Conservation (phyloP, 139 green algal genomes). For the Chlorella sp. region DNA sequence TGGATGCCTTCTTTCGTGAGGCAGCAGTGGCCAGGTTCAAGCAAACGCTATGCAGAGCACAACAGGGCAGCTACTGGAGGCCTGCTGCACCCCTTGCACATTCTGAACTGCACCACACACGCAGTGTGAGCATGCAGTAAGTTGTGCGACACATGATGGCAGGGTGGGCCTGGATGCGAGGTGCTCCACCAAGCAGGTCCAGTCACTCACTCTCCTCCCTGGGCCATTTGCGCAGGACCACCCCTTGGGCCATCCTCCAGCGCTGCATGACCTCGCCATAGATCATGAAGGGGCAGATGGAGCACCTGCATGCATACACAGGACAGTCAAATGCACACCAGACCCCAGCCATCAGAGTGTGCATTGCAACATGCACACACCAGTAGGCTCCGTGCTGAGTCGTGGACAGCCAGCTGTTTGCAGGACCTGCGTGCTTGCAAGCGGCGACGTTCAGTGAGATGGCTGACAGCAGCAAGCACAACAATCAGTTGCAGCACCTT, state of each 20-base stretch:
- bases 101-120: neutral
- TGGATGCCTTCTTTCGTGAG: no score
- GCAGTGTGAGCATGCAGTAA: neutral
- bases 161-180: neutral
- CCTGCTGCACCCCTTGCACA: neutral
- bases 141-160: neutral
- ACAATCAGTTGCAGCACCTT: no score
- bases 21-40: no score
- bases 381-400: neutral
- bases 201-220: neutral
- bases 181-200: neutral
- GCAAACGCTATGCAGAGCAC: no score
- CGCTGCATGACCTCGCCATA: conserved; percentile 69
- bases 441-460: neutral
- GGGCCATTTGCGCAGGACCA: conserved; percentile 68
- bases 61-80: neutral
- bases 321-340: no score
- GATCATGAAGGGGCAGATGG: conserved; percentile 88
- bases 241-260: conserved; percentile 44
- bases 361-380: neutral
- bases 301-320: no score
- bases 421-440: no score
- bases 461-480: neutral
- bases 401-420: no score
- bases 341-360: no score